These are phyloP conservation scores for Perkinsus chesapeaki DNA, from an alignment of 169 alveolate genomes.

Conservation along the genomic window DNA sequence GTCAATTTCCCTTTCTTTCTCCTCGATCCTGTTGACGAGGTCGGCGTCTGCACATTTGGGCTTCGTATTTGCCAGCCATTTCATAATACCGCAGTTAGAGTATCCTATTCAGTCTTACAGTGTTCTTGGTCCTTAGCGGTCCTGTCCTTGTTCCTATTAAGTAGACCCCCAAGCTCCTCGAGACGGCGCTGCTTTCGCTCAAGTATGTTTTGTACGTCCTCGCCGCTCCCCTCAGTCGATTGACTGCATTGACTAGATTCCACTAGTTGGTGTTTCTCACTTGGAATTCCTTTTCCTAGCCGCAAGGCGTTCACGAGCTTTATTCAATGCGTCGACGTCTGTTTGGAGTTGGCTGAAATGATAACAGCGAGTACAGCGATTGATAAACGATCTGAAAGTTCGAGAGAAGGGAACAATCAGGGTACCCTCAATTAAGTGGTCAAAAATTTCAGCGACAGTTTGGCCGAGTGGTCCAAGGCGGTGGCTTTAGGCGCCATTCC, in stretches of 20 bases:
- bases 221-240: not conserved
- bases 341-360: not conserved
- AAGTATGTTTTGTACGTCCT: not conserved
- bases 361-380: not conserved
- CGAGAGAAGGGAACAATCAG: not conserved
- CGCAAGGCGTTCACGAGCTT: not conserved
- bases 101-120: not conserved
- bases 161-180: too few relatives aligned
- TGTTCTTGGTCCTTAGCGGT: too few relatives aligned
- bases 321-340: not conserved
- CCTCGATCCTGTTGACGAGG: not conserved
- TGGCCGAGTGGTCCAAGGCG: slow-evolving; percentile 5
- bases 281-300: not conserved
- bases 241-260: not conserved
- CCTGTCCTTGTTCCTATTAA: too few relatives aligned
- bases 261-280: not conserved
- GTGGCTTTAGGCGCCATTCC: slow-evolving; percentile 6
- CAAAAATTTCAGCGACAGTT: not conserved
- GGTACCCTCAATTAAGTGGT: too few relatives aligned
- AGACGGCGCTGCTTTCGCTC: too few relatives aligned
- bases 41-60: not conserved
- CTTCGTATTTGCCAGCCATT: not conserved
- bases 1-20: not conserved
- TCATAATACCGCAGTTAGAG: not conserved
- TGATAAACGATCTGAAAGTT: not conserved